A percentile compares a stretch with the other conserved stretches of the same genome.
Conservation (phyloP, 768 basidiomycete species). For the Amanita exitialis region DNA sequence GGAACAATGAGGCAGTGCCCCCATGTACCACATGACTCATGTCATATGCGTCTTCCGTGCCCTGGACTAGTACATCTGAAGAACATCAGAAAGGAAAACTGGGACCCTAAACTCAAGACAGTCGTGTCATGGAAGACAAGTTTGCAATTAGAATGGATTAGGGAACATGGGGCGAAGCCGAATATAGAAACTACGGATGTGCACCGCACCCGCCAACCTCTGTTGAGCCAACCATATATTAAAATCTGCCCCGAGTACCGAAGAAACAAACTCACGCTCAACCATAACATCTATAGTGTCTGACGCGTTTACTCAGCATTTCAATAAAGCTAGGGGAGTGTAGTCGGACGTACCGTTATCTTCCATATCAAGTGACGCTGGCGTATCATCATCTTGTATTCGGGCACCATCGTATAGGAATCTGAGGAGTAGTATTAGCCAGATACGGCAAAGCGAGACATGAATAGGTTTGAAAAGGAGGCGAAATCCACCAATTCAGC, state of each 20-base stretch:
- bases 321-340: neutral
- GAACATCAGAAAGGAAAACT: neutral
- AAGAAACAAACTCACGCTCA: conserved; percentile 60
- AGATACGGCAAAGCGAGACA: conserved; percentile 1
- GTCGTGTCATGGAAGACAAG: neutral
- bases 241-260: conserved; percentile 8
- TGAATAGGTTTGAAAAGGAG: neutral
- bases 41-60: neutral
- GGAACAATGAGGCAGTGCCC: neutral
- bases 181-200: neutral
- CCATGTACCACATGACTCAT: conserved; percentile 1
- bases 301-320: conserved; percentile 13
- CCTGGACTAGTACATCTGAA: neutral
- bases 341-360: conserved; percentile 53
- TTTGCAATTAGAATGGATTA: neutral
- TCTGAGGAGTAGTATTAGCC: conserved; percentile 26
- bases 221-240: conserved; percentile 17
- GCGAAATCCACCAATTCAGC: neutral
- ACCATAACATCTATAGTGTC: conserved; percentile 97
- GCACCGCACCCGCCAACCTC: conserved; percentile 5
- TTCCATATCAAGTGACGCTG: conserved; percentile 77
- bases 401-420: conserved; percentile 87
- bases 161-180: neutral
- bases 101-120: neutral
- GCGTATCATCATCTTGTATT: conserved; percentile 87